Evolutionary conservation across 495 filamentous ascomycete genomes (phyloP).

Genomic region (Aspergillus biplanus): DNA sequence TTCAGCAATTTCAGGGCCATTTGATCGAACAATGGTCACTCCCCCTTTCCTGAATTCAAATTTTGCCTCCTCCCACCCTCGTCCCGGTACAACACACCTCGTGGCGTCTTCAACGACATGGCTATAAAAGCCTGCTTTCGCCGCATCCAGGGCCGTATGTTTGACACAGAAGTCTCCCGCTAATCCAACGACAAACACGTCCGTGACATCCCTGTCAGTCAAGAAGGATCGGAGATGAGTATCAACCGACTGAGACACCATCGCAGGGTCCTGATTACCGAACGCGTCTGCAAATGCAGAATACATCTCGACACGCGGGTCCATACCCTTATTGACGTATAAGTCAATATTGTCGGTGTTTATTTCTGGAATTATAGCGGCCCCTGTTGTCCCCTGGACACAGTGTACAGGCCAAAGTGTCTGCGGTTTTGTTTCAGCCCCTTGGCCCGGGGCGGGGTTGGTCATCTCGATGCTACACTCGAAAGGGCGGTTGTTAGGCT

Average conservation of each 20-base stretch:
- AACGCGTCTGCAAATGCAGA: constrained; percentile 82
- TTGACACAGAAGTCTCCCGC: constrained; percentile 92
- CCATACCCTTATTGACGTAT: constrained; percentile 76
- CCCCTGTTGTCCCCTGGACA: constrained; percentile 72
- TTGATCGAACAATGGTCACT: constrained; percentile 53
- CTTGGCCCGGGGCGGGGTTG: constrained; percentile 65
- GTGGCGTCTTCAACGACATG: constrained; percentile 80
- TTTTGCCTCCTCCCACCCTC: constrained; percentile 60
- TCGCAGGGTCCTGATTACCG: constrained; percentile 49
- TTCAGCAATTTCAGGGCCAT: constrained; percentile 50
- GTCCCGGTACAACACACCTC: constrained; percentile 62
- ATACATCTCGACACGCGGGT: constrained; percentile 84
- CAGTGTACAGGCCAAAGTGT: constrained; percentile 91
- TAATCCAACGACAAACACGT: constrained; percentile 83
- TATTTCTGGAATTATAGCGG: constrained; percentile 76
- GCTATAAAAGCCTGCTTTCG: constrained; percentile 73
- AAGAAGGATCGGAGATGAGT: constrained; percentile 63
- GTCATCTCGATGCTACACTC: constrained; percentile 60
- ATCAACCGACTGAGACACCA: constrained; percentile 51
- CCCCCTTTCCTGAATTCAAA: constrained; percentile 57
- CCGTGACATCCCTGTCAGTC: constrained; percentile 59
- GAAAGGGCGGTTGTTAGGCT: constrained; percentile 69
- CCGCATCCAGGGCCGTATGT: constrained; percentile 76
- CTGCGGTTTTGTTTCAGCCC: constrained; percentile 64
- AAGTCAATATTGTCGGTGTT: constrained; percentile 60